A percentile compares a stretch with the other conserved stretches of the same genome.
phyloP scores from a whole-genome alignment of 177 flowering plant species.

The Vitis hybrid region DNA sequence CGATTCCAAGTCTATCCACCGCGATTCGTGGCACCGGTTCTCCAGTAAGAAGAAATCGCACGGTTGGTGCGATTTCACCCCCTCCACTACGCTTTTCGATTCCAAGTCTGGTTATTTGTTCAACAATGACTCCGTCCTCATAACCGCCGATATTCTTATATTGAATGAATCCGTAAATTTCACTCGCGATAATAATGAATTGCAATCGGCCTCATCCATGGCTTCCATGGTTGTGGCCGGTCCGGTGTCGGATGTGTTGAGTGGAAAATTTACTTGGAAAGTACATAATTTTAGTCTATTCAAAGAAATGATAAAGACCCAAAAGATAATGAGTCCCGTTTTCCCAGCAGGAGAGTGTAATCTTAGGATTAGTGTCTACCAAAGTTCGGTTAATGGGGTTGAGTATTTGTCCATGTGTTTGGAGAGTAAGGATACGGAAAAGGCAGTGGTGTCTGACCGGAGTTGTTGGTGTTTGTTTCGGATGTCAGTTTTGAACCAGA shows the following conservation, averaged over 20 bases:
- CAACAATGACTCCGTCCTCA: constrained; percentile 51
- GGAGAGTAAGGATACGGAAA: constrained; percentile 97
- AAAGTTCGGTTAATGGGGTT: constrained; percentile 79
- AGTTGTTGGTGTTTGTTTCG: constrained; percentile 99
- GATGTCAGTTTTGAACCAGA: constrained; percentile 93
- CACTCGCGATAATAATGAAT: constrained; percentile 55
- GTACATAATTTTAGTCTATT: constrained; percentile 90
- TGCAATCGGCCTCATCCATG: constrained; percentile 29
- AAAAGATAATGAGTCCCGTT: constrained; percentile 96
- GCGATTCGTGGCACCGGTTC: constrained; percentile 95
- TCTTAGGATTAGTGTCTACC: constrained; percentile 90
- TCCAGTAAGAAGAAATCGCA: constrained; percentile 92
- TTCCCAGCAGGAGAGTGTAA: constrained; percentile 95
- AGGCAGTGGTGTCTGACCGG: constrained; percentile 58
- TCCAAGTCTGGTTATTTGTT: constrained; percentile 58
- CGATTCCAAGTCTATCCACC: constrained; percentile 64
- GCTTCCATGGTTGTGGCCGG: constrained; percentile 32
- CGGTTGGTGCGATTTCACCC: constrained; percentile 97
- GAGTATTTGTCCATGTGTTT: constrained; percentile 92
- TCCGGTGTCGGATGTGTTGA: constrained; percentile 63
- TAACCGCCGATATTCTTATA: constrained; percentile 83
- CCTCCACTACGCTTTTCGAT: constrained; percentile 62
- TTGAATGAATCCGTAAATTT: constrained; percentile 75
- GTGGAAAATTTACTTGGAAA: constrained; percentile 96
- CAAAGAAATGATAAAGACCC: constrained; percentile 93